These are phyloP conservation scores for Aspergillus quadricinctus DNA, from an alignment of 2,329 filamentous ascomycete species.

Conservation along the genomic window DNA sequence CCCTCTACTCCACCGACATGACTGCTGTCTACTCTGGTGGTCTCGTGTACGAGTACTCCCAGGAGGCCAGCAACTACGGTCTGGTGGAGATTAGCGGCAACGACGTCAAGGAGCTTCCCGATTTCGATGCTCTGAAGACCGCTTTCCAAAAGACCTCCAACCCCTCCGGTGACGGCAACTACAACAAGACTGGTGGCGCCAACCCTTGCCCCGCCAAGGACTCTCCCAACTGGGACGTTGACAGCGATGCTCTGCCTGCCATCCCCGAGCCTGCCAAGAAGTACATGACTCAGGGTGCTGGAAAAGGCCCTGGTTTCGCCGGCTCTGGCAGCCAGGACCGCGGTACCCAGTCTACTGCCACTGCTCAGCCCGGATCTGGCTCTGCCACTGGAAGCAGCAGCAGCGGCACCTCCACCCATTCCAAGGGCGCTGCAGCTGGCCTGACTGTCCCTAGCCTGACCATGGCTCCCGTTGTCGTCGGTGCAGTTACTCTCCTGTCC, in stretches of 20 bases:
- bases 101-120: slow-evolving; percentile 54
- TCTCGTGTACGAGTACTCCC: slow-evolving; percentile 92
- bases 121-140: slow-evolving; percentile 58
- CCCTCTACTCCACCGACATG: slow-evolving; percentile 82
- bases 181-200: slow-evolving; percentile 51
- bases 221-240: slow-evolving; percentile 54
- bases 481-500: slow-evolving; percentile 49
- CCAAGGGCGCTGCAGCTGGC: slow-evolving; percentile 42
- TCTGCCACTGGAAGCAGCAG: slow-evolving; percentile 19
- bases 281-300: slow-evolving; percentile 57
- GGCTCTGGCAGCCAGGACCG: slow-evolving; percentile 55
- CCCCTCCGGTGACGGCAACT: slow-evolving; percentile 56
- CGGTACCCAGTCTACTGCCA: slow-evolving; percentile 47
- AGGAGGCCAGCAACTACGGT: slow-evolving; percentile 76
- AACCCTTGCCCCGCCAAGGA: slow-evolving; percentile 53
- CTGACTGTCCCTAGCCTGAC: slow-evolving; percentile 44
- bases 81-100: slow-evolving; percentile 63
- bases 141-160: slow-evolving; percentile 48
- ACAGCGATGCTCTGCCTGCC: slow-evolving; percentile 50
- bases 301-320: slow-evolving; percentile 52
- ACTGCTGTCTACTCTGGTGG: slow-evolving; percentile 88
- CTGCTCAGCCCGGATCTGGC: slow-evolving; percentile 49
- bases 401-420: slow-evolving; percentile 22
- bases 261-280: slow-evolving; percentile 53
- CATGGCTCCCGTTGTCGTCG: slow-evolving; percentile 49